Percentiles rank a stretch among this genome's conserved stretches.
phyloP scores from a whole-genome alignment of 768 basidiomycete species.

The Psilocybe tampanensis region DNA sequence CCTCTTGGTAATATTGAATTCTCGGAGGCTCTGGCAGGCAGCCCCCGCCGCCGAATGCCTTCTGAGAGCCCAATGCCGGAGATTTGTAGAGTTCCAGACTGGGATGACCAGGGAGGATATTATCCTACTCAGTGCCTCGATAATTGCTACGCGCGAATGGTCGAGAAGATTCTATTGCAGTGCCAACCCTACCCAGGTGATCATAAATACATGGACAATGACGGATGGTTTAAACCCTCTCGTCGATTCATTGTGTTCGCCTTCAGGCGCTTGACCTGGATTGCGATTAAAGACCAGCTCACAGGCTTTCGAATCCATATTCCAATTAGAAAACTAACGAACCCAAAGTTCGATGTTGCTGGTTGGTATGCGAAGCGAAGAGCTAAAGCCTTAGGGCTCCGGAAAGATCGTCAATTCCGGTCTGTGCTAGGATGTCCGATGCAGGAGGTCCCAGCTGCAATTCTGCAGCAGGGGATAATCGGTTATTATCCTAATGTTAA shows the following conservation, averaged over 20 bases:
- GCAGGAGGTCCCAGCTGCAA: neutral
- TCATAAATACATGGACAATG: neutral
- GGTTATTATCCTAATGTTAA: neutral
- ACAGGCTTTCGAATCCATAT: neutral
- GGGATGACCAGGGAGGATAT: neutral
- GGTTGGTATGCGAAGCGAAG: neutral
- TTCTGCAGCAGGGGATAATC: neutral
- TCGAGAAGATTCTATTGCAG: neutral
- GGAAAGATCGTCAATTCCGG: too few species aligned
- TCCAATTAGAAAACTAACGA: neutral
- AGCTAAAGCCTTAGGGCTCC: neutral
- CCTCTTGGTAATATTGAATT: neutral
- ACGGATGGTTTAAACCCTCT: too few species aligned
- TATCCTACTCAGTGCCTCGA: neutral
- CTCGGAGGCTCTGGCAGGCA: too few species aligned
- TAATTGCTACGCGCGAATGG: neutral
- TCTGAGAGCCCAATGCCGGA: neutral
- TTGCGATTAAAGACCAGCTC: neutral
- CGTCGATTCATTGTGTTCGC: neutral
- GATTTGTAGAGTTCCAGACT: neutral
- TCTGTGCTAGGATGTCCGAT: too few species aligned
- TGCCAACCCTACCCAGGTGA: conserved; percentile 16
- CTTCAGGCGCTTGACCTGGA: neutral
- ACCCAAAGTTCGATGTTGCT: neutral
- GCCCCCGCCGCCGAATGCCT: too few species aligned